Base-by-base conservation (phyloP, 2,329 filamentous ascomycete species). In the Colletotrichum tabaci region DNA sequence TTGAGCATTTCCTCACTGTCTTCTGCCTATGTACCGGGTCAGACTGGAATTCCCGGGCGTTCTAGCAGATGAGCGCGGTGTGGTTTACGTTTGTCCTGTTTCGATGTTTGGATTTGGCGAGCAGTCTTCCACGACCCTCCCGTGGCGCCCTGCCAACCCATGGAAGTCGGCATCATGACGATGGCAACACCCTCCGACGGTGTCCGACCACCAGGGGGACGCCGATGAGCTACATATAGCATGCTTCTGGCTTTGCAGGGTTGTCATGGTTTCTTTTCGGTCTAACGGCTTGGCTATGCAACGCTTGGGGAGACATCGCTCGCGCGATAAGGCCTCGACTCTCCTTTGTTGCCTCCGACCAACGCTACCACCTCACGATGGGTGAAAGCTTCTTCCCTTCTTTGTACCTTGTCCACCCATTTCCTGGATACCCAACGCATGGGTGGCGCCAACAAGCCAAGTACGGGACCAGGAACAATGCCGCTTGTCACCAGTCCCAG, bases 251-350 rank as follows among this genome's bases (percentile, higher is more conserved):
- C 18, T 55, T 72, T 30, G 40, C 60, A 72, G 47, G 66, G 66
- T 40, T 72, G 47, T 42, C 13, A 44, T 53, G 53, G 38, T 53
- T 72, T 35, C 46, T 69, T 60, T 53, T n/a, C 53, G 49, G 60
- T 60, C 52, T 69, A 72, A 63, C 69, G 69, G 53, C 65, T 72
- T 69, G 65, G 69, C 66, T 18, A 68, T 63, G 69, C 69, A 53
- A 61, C 58, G 69, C 65, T 69, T 72, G 66, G 65, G 47, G n/a
- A 64, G 38, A n/a, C 46, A 64, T 18, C 52, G 46, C 55, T 60
- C 35, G 50, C 60, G 60, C 69, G 58, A 72, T 60, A 69, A 68
- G 58, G 47, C 40, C 69, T 60, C 60, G 66, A 35, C 21, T 47
- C 26, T 53, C 46, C 66, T 69, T 72, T 69, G 69, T 72, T 44